Evolutionary conservation across 2,329 filamentous ascomycete genomes (phyloP), one percentile per base, ranked within the genome.

Genomic region (Colletotrichum sp.): DNA sequence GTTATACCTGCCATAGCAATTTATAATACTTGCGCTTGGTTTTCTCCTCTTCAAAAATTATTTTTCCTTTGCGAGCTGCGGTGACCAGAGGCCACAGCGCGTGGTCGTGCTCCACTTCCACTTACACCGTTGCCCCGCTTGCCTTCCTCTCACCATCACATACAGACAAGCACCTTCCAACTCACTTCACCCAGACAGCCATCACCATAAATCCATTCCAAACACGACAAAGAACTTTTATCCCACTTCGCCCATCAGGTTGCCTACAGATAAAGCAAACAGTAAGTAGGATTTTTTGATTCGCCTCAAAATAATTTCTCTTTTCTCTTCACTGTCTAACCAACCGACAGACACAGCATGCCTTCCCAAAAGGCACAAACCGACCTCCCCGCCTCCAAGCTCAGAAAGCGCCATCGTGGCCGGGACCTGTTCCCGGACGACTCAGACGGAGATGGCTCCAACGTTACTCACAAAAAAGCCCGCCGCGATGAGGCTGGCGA

Each of bases 291-390:
- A 0, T 3, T n/a, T 44, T 9, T 1, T 44, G 44, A 48, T 22
- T 48, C 6, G 18, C 6, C 0, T 22, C 44, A 22, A 0, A 48
- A 12, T 0, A 6, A 7, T 1, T 48, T n/a, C 36, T 18, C 8
- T 10, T 48, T 22, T 48, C 1, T 48, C 10, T 48, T 48, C 39
- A 48, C 10, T n/a, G 18, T 22, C 44, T 48, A 48, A 48, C 10
- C 5, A 48, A 48, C 1, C 3, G 3, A 8, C 44, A 22, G n/a
- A 13, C 0, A 48, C n/a, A 22, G 0, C 44, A 13, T 48, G 44
- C 5, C 44, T 48, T 22, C n/a, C 5, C 44, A 6, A n/a, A 22
- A 22, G 6, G 44, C 10, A 48, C 10, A 13, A 22, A 1, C 10
- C 44, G n/a, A 22, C 44, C n/a, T 48, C 2, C 10, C 6, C 3